Base-by-base conservation (phyloP, 345 rosid genomes). In the Gossypioides kirkii region DNA sequence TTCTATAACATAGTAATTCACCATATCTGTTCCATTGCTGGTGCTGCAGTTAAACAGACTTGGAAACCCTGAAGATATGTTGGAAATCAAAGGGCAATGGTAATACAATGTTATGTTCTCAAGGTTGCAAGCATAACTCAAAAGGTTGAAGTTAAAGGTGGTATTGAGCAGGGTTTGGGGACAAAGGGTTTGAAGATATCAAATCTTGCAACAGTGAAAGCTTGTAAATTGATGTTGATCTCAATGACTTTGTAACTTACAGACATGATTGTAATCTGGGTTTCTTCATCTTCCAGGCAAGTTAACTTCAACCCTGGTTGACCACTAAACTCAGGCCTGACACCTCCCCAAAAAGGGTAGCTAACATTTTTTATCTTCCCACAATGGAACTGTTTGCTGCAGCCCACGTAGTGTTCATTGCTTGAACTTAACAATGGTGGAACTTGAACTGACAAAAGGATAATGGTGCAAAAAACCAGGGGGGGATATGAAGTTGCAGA, bases 321-420 rank as follows among this genome's bases (percentile, higher is more conserved):
- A 8, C 71, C 71, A 26, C 58, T 49, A 17, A 9, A 14, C 0
- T 68, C 71, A 1, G 71, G 43, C 13, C 71, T 49, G n/a, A 26
- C 71, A 26, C 58, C 43, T 68, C 56, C 58, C 71, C 71, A 49
- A 14, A 68, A 68, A 25, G 71, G 71, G 6, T 8, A 68, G 1
- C 43, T 47, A 10, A 26, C 42, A 17, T 68, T 49, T 28, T 26
- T 54, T 18, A 68, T 3, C 9, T 25, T 49, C 18, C 71, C 71
- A 9, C 71, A 68, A n/a, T 17, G 42, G 6, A 68, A 49, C 26
- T 38, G 7, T 17, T 49, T 68, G 71, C 42, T 47, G 43, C 71
- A 66, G 17, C 1, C n/a, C 13, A 0, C 11, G 22, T 66, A 66
- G 12, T 14, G 23, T 8, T 13, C 38, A 23, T 66, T 66, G 38